These are phyloP conservation scores for Novymonas esmeraldas DNA, from an alignment of 208 protist species.

Conservation along the genomic window DNA sequence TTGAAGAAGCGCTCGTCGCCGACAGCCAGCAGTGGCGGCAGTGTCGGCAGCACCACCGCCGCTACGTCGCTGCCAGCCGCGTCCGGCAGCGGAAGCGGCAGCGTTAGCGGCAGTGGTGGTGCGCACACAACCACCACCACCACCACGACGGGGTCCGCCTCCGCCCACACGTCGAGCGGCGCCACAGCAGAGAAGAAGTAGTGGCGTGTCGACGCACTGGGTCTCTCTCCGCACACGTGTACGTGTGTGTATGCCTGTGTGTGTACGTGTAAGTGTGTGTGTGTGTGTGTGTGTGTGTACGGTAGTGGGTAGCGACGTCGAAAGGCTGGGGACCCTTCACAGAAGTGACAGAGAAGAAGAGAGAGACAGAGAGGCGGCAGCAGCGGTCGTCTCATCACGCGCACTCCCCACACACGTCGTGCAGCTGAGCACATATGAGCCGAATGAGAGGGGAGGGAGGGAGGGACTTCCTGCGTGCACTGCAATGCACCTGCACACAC, in stretches of 20 bases:
- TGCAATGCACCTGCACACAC: background rate
- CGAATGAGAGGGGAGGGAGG: background rate
- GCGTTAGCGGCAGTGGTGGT: constrained; percentile 13
- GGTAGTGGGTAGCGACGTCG: too few species aligned
- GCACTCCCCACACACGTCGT: background rate
- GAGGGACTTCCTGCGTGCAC: background rate
- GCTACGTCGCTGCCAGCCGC: constrained; percentile 16
- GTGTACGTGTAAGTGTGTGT: background rate
- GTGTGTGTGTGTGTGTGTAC: too few species aligned
- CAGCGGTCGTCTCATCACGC: background rate
- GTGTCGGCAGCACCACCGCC: background rate
- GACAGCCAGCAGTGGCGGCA: background rate
- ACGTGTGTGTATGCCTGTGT: background rate
- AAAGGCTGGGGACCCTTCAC: too few species aligned
- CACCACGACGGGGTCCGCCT: background rate
- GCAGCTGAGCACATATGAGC: too few species aligned
- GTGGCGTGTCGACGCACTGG: background rate
- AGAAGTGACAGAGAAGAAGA: too few species aligned
- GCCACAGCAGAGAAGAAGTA: constrained; percentile 7
- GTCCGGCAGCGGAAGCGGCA: constrained; percentile 6
- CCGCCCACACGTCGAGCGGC: too few species aligned
- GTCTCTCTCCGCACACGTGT: too few species aligned
- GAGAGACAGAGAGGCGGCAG: background rate
- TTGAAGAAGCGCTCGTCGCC: constrained; percentile 63
- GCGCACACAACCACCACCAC: background rate